Base-by-base conservation (phyloP, 768 basidiomycete species). In the Hypholoma sublateritium region DNA sequence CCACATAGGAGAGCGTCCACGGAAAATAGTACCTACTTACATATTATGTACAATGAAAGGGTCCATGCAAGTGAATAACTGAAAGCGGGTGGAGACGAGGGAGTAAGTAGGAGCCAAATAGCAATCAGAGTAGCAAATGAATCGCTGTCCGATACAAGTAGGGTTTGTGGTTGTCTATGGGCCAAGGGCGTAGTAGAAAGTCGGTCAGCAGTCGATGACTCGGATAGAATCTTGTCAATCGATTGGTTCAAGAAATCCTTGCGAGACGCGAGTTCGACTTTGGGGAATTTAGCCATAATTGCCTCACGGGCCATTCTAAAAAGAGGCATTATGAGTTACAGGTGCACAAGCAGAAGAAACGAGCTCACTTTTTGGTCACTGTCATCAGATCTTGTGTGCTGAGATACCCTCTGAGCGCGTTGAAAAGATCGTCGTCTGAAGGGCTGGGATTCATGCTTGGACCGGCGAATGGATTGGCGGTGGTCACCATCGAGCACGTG, bases 321-420 rank as follows among this genome's bases (percentile, higher is more conserved):
- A 16, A 9, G 2, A 9, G 7, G 16, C 2, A n/a, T n/a, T n/a
- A n/a, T n/a, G n/a, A n/a, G n/a, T n/a, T 25, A 19, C 43, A 22
- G 21, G 34, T 22, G 25, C 53, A 13, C 17, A n/a, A 58, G 55
- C 3, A 9, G 50, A 28, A n/a, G n/a, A n/a, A n/a, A n/a, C n/a
- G 11, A 14, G 77, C 91, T 71, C 66, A 95, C 91, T 93, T 95
- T 82, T 95, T 95, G 69, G 93, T 94, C 58, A 97, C 93, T 55
- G 86, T 89, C 95, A 97, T 96, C 67, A 97, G 72, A 71, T 98
- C 94, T 73, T 96, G 94, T 14, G 89, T 92, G 60, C 93, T 90
- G 63, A 98, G 70, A 68, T 94, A 95, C 60, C 83, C 85, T 60
- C 91, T 81, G 52, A 98, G 71, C n/a, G 92, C 89, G 41, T 73